A percentile compares a stretch with the other conserved stretches of the same genome.
Evolutionary conservation across 78 protist species (phyloP).

Genomic region (Dictyostelium intermedium): DNA sequence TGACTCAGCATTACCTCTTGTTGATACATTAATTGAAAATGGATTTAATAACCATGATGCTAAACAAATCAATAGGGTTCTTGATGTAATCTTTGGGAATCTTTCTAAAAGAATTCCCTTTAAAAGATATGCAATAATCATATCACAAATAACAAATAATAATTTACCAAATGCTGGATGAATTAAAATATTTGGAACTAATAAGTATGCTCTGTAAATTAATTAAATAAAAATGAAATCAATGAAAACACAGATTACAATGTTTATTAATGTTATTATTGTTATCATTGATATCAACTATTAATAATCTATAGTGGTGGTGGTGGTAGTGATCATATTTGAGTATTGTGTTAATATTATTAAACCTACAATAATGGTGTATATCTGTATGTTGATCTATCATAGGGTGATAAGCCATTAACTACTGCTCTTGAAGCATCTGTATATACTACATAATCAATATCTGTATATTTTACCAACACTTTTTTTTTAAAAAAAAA

Average conservation of each 20-base stretch:
- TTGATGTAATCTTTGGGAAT: conserved; percentile 42
- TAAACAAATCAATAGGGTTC: conserved; percentile 34
- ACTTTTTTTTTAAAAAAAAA: conserved; percentile 16
- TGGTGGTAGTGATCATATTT: neutral
- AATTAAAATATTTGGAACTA: conserved; percentile 88
- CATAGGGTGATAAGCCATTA: conserved; percentile 93
- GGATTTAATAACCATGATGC: conserved; percentile 92
- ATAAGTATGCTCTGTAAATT: conserved; percentile 71
- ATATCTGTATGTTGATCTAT: conserved; percentile 94
- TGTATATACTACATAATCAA: conserved; percentile 95
- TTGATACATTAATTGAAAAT: conserved; percentile 90
- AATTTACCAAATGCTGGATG: conserved; percentile 90
- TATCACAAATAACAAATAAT: conserved; percentile 88
- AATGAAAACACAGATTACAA: too few species aligned
- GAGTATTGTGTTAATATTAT: neutral
- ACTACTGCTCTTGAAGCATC: conserved; percentile 91
- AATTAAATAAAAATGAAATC: too few species aligned
- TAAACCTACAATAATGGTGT: conserved; percentile 91
- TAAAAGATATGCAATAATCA: conserved; percentile 82
- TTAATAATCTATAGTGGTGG: neutral
- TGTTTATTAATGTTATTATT: too few species aligned
- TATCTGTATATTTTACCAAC: conserved; percentile 96
- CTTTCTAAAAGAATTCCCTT: conserved; percentile 3
- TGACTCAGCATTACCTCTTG: conserved; percentile 97
- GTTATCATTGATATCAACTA: too few species aligned